Evolutionary conservation across 2,329 filamentous ascomycete species (phyloP).

Genomic region (Trichoderma sp.): DNA sequence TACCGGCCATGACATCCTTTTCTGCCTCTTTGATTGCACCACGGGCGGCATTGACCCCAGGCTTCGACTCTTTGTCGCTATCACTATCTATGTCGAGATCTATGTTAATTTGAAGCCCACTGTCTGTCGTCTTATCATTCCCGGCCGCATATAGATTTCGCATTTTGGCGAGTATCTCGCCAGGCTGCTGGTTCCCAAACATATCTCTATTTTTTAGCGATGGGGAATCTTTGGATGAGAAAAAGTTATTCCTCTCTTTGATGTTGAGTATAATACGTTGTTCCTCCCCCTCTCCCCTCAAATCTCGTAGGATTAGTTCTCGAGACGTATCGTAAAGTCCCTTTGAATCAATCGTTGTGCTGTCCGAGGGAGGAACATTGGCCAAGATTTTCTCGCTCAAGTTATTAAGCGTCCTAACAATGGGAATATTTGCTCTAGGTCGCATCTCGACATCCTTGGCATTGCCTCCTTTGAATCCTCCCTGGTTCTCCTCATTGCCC

Average conservation of each 20-base stretch:
- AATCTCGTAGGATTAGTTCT: slow-evolving; percentile 75
- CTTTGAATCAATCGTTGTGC: slow-evolving; percentile 56
- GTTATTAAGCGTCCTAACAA: slow-evolving; percentile 84
- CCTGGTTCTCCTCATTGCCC: slow-evolving; percentile 93
- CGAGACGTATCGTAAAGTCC: slow-evolving; percentile 74
- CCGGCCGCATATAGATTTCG: slow-evolving; percentile 60
- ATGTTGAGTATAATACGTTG: slow-evolving; percentile 82
- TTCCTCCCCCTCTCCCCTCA: slow-evolving; percentile 72
- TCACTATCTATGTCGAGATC: slow-evolving; percentile 71
- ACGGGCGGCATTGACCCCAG: slow-evolving; percentile 67
- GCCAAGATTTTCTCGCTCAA: slow-evolving; percentile 93
- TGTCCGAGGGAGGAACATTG: slow-evolving; percentile 78
- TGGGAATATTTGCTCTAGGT: slow-evolving; percentile 77
- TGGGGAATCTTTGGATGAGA: slow-evolving; percentile 61
- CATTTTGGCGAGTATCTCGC: slow-evolving; percentile 66
- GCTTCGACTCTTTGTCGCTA: slow-evolving; percentile 62
- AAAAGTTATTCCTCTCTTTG: slow-evolving; percentile 83
- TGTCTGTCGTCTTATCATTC: slow-evolving; percentile 50
- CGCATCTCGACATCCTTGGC: slow-evolving; percentile 88
- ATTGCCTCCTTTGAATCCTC: slow-evolving; percentile 78
- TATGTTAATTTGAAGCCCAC: slow-evolving; percentile 64
- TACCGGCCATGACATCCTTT: slow-evolving; percentile 65
- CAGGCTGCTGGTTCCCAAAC: slow-evolving; percentile 70
- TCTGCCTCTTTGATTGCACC: slow-evolving; percentile 65
- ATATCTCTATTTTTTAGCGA: slow-evolving; percentile 48